Base-by-base conservation (phyloP, 2,329 filamentous ascomycete species). In the Tolypocladium tropicale region DNA sequence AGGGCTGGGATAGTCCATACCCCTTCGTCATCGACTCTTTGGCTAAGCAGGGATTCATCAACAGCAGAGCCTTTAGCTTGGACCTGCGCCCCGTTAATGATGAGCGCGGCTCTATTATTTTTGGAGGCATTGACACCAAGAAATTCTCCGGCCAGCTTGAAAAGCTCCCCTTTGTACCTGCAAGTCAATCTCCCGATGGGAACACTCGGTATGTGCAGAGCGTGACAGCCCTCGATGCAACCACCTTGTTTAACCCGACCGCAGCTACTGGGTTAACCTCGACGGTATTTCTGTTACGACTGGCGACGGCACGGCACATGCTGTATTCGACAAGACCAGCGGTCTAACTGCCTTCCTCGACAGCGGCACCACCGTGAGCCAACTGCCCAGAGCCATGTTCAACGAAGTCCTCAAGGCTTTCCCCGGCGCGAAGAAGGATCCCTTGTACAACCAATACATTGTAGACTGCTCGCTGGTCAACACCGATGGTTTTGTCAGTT, bases 331-430 rank as follows among this genome's bases (percentile, higher is more conserved):
- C 43, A 62, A 63, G 48, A 56, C 60, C 52, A 63, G 61, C 53
- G 59, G 56, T 49, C 61, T 74, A 25, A 68, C 74, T 36, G 78
- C 78, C 23, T 73, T 84, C 36, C 75, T 86, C 34, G 83, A 86
- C 67, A 82, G 80, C 7, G 85, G 85, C 55, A 83, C 80, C 56
- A 85, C 80, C 41, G 71, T 86, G 57, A 84, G 79, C 64, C 82
- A 84, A 62, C 76, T 89, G 2, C 84, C 84, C 3, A 70, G 78
- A 58, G 65, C 72, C 30, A 66, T 86, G 49, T 75, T 79, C 36
- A 59, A 65, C 16, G 55, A 65, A 16, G 67, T 81, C 25, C 70
- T 58, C 56, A 67, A 36, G 71, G 72, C 56, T 61, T 80, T 62
- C 52, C 59, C 59, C 16, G 73, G 72, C 58, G 74, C 78, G 37